phyloP scores from a whole-genome alignment of 331 rosid species.

The Prunus yedoensis region DNA sequence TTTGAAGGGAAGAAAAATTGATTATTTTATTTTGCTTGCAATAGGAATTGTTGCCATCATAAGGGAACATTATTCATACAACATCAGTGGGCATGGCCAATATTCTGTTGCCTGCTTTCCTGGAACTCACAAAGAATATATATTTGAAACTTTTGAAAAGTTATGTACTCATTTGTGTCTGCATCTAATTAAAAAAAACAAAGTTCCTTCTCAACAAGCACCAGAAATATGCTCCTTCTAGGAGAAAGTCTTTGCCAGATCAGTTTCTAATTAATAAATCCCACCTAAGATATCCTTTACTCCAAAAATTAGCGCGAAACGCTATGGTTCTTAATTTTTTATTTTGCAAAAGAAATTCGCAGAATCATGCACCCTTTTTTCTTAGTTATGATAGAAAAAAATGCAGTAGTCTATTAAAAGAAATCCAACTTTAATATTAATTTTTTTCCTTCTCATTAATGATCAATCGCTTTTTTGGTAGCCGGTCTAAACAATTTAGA shows the following conservation, averaged over 20 bases:
- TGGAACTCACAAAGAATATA: slow-evolving; percentile 8
- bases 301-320: too few relatives aligned
- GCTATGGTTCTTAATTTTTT: too few relatives aligned
- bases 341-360: not conserved
- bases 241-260: not conserved
- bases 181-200: not conserved
- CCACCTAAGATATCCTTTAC: too few relatives aligned
- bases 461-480: not conserved
- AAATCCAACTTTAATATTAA: too few relatives aligned
- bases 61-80: slow-evolving; percentile 10
- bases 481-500: not conserved
- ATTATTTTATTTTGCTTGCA: slow-evolving; percentile 14
- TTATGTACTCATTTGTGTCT: slow-evolving; percentile 11
- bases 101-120: slow-evolving; percentile 15
- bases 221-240: not conserved
- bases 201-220: slow-evolving; percentile 13
- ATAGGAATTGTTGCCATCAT: slow-evolving; percentile 1
- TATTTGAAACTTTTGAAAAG: slow-evolving; percentile 16
- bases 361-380: not conserved
- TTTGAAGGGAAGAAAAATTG: slow-evolving; percentile 8
- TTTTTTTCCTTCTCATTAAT: not conserved
- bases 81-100: not conserved
- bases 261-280: not conserved
- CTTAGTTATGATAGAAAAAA: too few relatives aligned
- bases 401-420: too few relatives aligned